Conservation (phyloP, 371 early-diverging fungal genomes). For the Conidiobolus incongruus region DNA sequence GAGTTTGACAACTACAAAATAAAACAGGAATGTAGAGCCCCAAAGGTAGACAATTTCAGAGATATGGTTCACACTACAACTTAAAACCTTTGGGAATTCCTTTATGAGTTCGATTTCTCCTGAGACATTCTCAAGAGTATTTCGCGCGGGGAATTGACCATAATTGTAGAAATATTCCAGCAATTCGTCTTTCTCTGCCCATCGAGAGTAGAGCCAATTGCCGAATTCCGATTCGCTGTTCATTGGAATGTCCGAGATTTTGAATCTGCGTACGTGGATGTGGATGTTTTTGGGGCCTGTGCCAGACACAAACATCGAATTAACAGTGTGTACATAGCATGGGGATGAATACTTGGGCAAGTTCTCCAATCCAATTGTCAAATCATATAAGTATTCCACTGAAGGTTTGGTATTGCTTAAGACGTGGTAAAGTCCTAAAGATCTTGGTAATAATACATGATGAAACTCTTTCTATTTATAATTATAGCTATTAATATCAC, state of each 20-base stretch:
- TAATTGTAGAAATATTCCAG: slow-evolving; percentile 53
- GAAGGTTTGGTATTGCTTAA: slow-evolving; percentile 28
- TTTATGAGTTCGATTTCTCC: too few relatives aligned
- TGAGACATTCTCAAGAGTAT: too few relatives aligned
- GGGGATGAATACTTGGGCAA: slow-evolving; percentile 39
- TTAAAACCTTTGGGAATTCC: too few relatives aligned
- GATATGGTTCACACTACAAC: too few relatives aligned
- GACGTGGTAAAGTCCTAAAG: slow-evolving; percentile 44
- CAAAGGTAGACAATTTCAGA: too few relatives aligned
- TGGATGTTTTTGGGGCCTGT: slow-evolving; percentile 46
- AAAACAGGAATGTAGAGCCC: too few relatives aligned
- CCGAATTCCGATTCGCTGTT: slow-evolving; percentile 31
- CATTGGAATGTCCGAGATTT: slow-evolving; percentile 33
- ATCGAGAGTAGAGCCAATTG: slow-evolving; percentile 50
- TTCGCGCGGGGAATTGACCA: slow-evolving; percentile 45
- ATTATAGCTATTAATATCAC: background rate
- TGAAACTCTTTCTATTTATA: slow-evolving; percentile 18
- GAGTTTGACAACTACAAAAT: too few relatives aligned
- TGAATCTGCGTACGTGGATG: slow-evolving; percentile 43
- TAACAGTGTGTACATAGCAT: slow-evolving; percentile 44
- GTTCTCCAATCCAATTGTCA: slow-evolving; percentile 72
- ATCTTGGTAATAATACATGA: slow-evolving; percentile 50
- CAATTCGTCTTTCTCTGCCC: slow-evolving; percentile 64
- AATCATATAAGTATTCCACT: slow-evolving; percentile 50
- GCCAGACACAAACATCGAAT: slow-evolving; percentile 34